Evolutionary conservation across 768 basidiomycete species (phyloP).

Genomic region (Postia placenta): DNA sequence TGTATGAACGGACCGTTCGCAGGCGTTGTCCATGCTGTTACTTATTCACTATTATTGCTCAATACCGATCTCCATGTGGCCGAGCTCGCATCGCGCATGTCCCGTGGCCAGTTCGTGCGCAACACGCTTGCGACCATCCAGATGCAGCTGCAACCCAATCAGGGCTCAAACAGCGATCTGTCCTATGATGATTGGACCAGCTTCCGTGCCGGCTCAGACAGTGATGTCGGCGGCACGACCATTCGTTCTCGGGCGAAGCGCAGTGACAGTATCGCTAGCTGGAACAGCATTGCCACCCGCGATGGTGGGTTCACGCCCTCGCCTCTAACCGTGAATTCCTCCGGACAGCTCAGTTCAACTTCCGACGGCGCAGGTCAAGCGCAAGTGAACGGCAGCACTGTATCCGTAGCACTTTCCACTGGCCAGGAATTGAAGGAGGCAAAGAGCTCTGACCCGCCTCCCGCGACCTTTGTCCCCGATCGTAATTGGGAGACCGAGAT

Average conservation of each 20-base stretch:
- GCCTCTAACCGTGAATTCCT: constrained; percentile 11
- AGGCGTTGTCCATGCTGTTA: constrained; percentile 94
- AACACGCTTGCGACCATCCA: constrained; percentile 89
- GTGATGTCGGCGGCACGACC: constrained; percentile 39
- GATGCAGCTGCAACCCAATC: constrained; percentile 58
- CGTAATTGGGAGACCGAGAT: constrained; percentile 83
- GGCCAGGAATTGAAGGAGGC: constrained; percentile 30
- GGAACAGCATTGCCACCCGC: constrained; percentile 54
- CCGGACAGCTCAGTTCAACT: constrained; percentile 20
- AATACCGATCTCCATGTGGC: constrained; percentile 99
- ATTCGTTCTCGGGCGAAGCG: constrained; percentile 52
- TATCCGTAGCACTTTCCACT: constrained; percentile 54
- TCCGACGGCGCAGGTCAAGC: constrained; percentile 23
- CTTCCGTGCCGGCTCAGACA: constrained; percentile 51
- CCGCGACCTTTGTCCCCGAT: constrained; percentile 41
- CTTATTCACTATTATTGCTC: constrained; percentile 87
- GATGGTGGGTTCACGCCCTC: constrained; percentile 1
- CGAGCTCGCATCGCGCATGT: constrained; percentile 85
- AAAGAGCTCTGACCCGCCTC: constrained; percentile 13
- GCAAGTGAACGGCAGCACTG: constrained; percentile 53
- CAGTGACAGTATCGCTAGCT: constrained; percentile 80
- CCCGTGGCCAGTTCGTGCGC: constrained; percentile 82
- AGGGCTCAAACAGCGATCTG: constrained; percentile 55
- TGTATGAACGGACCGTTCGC: constrained; percentile 7
- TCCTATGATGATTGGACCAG: constrained; percentile 64